phyloP scores from a whole-genome alignment of 352 stramenopile genomes.

The Poterioochromonas sp. region DNA sequence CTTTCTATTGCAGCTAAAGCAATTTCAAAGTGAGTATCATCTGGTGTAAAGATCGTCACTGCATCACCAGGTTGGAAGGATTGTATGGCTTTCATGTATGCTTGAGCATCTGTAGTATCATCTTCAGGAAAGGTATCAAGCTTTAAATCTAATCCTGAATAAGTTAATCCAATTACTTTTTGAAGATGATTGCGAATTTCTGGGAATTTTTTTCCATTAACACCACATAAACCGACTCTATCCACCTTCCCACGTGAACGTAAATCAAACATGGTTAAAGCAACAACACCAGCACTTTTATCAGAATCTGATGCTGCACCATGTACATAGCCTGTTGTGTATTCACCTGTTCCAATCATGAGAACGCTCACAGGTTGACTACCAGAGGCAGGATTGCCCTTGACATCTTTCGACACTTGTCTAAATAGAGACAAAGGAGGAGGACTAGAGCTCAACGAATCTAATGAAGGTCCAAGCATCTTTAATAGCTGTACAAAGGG shows the following conservation, averaged over 20 bases:
- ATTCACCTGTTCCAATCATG: conserved; percentile 76
- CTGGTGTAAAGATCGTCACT: conserved; percentile 76
- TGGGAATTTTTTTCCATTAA: conserved; percentile 73
- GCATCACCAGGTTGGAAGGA: conserved; percentile 60
- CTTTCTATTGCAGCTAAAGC: conserved; percentile 59
- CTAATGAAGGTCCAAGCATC: too few species aligned
- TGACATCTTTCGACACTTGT: neutral
- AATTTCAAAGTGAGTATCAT: conserved; percentile 80
- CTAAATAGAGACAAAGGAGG: neutral
- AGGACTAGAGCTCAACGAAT: too few species aligned
- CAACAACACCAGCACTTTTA: conserved; percentile 67
- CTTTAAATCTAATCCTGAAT: conserved; percentile 43
- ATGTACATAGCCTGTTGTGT: conserved; percentile 75
- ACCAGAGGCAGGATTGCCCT: neutral
- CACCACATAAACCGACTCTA: conserved; percentile 66
- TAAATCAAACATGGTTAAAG: conserved; percentile 77
- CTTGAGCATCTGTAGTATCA: conserved; percentile 55
- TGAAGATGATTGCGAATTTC: conserved; percentile 72
- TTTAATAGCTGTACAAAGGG: too few species aligned
- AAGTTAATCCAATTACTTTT: conserved; percentile 61
- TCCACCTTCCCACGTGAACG: conserved; percentile 58
- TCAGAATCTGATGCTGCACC: conserved; percentile 62
- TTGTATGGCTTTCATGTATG: conserved; percentile 57
- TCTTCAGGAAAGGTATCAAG: conserved; percentile 71
- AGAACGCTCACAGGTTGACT: conserved; percentile 54